Conservation (phyloP, 306 rosid species). For the Senna tora region DNA sequence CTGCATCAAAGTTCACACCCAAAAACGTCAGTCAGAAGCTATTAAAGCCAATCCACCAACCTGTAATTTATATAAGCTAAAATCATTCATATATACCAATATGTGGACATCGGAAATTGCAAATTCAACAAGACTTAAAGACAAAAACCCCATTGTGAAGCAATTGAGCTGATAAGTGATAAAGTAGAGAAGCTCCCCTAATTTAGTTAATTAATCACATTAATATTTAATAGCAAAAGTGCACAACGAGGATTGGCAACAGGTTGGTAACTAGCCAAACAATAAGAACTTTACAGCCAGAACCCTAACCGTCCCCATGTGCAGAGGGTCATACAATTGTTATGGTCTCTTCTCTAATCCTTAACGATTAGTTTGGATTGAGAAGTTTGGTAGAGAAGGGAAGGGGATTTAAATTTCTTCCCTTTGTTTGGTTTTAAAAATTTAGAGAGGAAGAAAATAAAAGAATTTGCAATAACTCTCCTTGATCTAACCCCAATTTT, state of each 20-base stretch:
- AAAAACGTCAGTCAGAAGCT: neutral
- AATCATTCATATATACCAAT: neutral
- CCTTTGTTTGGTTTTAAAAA: too few relatives aligned
- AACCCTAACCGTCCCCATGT: neutral
- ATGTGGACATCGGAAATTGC: neutral
- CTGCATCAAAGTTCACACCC: neutral
- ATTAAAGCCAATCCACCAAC: conserved; percentile 1
- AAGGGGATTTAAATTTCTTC: too few relatives aligned
- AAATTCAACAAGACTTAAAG: neutral
- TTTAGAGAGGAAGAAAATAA: too few relatives aligned
- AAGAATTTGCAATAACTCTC: too few relatives aligned
- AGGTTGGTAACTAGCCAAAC: neutral
- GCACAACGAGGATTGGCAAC: neutral
- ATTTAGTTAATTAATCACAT: neutral
- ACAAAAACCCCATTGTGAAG: neutral
- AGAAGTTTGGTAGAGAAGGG: too few relatives aligned
- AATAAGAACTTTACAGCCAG: neutral
- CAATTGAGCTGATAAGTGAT: neutral
- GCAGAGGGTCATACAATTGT: neutral
- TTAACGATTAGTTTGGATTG: too few relatives aligned
- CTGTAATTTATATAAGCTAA: conserved; percentile 22
- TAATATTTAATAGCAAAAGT: too few relatives aligned
- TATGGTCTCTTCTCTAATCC: neutral
- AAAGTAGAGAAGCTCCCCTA: neutral
- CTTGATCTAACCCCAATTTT: too few relatives aligned